Base-by-base conservation (phyloP, 441 rosid species). In the Syzygium syzygioides region DNA sequence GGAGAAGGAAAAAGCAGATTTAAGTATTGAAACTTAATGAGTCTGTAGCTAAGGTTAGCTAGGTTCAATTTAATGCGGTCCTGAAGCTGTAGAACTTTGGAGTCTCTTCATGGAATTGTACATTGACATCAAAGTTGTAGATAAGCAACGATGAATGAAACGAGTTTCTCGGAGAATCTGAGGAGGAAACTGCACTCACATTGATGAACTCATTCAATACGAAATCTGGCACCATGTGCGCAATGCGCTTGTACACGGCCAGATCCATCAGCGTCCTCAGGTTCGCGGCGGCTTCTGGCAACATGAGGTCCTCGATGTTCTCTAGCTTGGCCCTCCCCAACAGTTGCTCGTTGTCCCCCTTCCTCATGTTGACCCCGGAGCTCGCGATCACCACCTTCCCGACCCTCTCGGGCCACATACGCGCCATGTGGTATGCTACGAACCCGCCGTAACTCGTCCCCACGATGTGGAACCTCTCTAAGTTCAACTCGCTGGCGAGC, bases 381-480 rank as follows among this genome's bases (percentile, higher is more conserved):
- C 98, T 97, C 8, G 98, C 98, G 2, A 97, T 89, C 90, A 97
- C 96, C 90, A 96, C 98, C 92, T 94, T 97, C 86, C 92, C 95
- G 71, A 96, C 96, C 91, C 90, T 95, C 45, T 94, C 94, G n/a
- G 98, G 98, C 92, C 90, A 91, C 96, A 93, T 89, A 90, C 88
- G 94, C 23, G 97, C 98, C 94, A 95, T 45, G 28, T 93, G 93
- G 91, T 95, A 95, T 32, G 98, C 95, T 85, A 97, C 98, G 52
- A 97, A 93, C 60, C 99, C 99, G 1, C 99, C 99, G 45, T 97
- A 97, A 91, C 99, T 97, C 17, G 98, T 97, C 37, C 99, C 98
- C 85, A 92, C 89, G 2, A 97, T 91, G 45, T 92, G 90, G 54
- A 89, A 97, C 92, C 92, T 94, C 57, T 88, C 87, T 71, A 95